Base-by-base conservation (phyloP, 2,329 filamentous ascomycete species). In the Albifimbria verrucaria region DNA sequence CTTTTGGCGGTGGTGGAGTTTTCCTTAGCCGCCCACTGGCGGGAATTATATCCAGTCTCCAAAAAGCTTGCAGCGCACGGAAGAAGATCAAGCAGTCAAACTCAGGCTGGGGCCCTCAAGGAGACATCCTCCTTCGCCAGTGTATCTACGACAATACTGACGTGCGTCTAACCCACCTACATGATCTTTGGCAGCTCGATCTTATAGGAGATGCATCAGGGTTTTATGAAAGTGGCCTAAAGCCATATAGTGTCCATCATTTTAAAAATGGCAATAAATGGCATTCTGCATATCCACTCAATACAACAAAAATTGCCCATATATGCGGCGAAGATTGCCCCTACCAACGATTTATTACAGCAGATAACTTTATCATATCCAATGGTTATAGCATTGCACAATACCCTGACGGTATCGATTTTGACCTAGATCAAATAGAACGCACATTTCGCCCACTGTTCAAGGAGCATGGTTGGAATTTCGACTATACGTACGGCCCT, bases 1-100 rank as follows among this genome's bases (percentile, higher is more conserved):
- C 79, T 15, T 86, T 78, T 55, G 83, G 83, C 52, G 83, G 83
- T 55, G 83, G 79, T 3, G 83, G 83, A 52, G 71, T 81, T 53
- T 86, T 85, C 63, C 61, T 86, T 15, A 83, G 78, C 32, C 66
- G 77, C 9, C 75, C 81, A 2, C 72, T 86, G 1, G 70, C 81
- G 18, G 62, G 65, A 22, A 67, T 79, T 53, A 63, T 86, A 1
- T 72, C 73, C 32, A 70, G 72, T 2, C 68, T 78, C 36, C 73
- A 79, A 22, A 73, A 78, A 17, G 63, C 68, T 23, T 86, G 83
- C 57, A 68, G 82, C 21, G 64, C 62, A 7, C 72, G 74, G 55
- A 71, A 71, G 9, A 68, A 66, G 10, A 68, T 71, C 15, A 51
- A 60, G 21, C 68, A 72, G 36, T 22, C 44, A 10, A 55, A 50